A percentile compares a stretch with the other conserved stretches of the same genome.
Evolutionary conservation across 2,329 filamentous ascomycete genomes (phyloP).

Genomic region (Penicillium sp.): DNA sequence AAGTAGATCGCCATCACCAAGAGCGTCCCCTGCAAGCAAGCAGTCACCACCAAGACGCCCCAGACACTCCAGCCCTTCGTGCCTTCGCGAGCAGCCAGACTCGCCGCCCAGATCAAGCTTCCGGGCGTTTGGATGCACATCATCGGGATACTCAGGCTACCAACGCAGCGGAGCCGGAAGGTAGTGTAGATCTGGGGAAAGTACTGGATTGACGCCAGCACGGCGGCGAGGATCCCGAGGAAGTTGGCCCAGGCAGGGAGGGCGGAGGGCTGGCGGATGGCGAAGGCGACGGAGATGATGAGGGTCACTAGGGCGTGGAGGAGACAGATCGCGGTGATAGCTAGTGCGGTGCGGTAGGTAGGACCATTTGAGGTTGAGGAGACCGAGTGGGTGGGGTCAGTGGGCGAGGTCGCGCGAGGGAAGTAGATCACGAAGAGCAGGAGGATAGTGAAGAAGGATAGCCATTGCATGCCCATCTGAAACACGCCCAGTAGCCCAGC

Average conservation of each 20-base stretch:
- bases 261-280: constrained; percentile 61
- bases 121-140: constrained; percentile 98
- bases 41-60: constrained; percentile 87
- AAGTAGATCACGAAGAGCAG: constrained; percentile 96
- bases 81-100: constrained; percentile 77
- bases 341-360: constrained; percentile 75
- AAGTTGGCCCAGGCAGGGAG: constrained; percentile 81
- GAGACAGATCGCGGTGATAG: constrained; percentile 71
- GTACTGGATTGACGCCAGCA: constrained; percentile 85
- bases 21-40: constrained; percentile 77
- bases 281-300: constrained; percentile 64
- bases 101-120: constrained; percentile 84
- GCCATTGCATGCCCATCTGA: constrained; percentile 89
- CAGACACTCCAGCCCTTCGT: constrained; percentile 90
- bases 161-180: constrained; percentile 78
- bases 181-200: constrained; percentile 95
- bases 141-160: constrained; percentile 92
- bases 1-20: constrained; percentile 81
- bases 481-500: constrained; percentile 84
- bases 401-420: constrained; percentile 61
- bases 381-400: constrained; percentile 45
- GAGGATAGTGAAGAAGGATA: constrained; percentile 87
- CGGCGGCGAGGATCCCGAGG: constrained; percentile 75
- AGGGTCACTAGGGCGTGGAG: constrained; percentile 73
- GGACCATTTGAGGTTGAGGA: constrained; percentile 52